phyloP scores from a whole-genome alignment of 2,329 filamentous ascomycete species.

The Emergomyces orientalis region DNA sequence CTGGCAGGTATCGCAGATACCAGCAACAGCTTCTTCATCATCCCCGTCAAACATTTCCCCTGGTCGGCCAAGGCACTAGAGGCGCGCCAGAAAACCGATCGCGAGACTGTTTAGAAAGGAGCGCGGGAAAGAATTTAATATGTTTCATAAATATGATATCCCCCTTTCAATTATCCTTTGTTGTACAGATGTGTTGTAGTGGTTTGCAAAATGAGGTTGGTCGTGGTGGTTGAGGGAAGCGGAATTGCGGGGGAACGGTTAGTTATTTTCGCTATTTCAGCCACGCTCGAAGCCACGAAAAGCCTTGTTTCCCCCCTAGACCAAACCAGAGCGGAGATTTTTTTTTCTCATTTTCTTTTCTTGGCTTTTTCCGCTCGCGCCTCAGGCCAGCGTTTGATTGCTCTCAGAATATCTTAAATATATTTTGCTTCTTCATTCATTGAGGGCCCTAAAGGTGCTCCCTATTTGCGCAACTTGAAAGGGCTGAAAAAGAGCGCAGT shows the following conservation, averaged over 20 bases:
- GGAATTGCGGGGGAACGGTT: too few relatives aligned
- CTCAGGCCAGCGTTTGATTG: too few relatives aligned
- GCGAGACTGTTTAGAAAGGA: constrained; percentile 29
- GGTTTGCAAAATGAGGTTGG: background rate
- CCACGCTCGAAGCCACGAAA: background rate
- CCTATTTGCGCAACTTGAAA: too few relatives aligned
- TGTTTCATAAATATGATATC: constrained; percentile 6
- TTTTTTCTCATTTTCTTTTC: background rate
- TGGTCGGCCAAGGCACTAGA: constrained; percentile 74
- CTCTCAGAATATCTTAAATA: too few relatives aligned
- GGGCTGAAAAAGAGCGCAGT: too few relatives aligned
- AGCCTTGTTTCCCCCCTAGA: too few relatives aligned
- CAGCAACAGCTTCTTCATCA: constrained; percentile 73
- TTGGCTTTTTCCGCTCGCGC: background rate
- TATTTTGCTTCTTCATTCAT: too few relatives aligned
- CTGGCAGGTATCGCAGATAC: constrained; percentile 68
- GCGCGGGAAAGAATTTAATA: background rate
- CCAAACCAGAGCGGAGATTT: too few relatives aligned
- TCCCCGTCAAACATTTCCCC: constrained; percentile 88
- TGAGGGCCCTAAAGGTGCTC: too few relatives aligned
- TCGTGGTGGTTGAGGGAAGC: background rate
- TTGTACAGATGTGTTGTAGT: constrained; percentile 5
- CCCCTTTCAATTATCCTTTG: background rate
- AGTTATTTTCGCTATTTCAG: too few relatives aligned
- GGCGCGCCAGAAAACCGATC: constrained; percentile 46